Evolutionary conservation across 129 eudicot genomes (phyloP).

Genomic region (Scalesia atractyloides): DNA sequence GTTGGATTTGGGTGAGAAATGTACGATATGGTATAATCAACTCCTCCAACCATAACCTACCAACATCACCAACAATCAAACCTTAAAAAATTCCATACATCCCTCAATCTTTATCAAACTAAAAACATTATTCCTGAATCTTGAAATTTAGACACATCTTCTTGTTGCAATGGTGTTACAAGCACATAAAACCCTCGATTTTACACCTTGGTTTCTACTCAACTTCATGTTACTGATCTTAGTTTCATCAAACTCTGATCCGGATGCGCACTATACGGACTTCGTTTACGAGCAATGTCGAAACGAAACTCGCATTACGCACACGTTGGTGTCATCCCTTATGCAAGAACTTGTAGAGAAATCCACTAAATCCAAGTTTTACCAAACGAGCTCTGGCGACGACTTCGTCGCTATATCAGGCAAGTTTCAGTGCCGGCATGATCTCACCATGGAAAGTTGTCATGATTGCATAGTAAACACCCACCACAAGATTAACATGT

Average conservation of each 20-base stretch:
- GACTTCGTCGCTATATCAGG: slow-evolving; percentile 43
- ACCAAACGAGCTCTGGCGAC: slow-evolving; percentile 39
- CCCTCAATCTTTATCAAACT: neutral
- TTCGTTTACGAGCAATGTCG: slow-evolving; percentile 49
- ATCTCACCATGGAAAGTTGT: slow-evolving; percentile 39
- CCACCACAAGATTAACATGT: slow-evolving; percentile 36
- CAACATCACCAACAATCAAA: slow-evolving; percentile 7
- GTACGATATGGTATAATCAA: slow-evolving; percentile 8
- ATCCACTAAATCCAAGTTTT: slow-evolving; percentile 46
- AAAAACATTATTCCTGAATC: neutral
- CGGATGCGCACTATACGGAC: slow-evolving; percentile 24
- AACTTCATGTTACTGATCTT: slow-evolving; percentile 4
- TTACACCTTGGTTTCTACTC: slow-evolving; percentile 16
- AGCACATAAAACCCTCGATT: neutral
- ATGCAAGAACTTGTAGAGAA: slow-evolving; percentile 42
- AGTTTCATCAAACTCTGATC: slow-evolving; percentile 19
- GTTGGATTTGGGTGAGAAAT: slow-evolving; percentile 33
- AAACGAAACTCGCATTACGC: slow-evolving; percentile 29
- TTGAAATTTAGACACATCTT: neutral
- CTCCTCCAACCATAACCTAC: slow-evolving; percentile 29
- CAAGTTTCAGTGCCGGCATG: slow-evolving; percentile 46
- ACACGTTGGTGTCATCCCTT: slow-evolving; percentile 38
- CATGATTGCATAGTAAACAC: slow-evolving; percentile 36
- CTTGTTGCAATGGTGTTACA: slow-evolving; percentile 5
- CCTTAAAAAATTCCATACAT: neutral